Evolutionary conservation across 23 red algal genomes (phyloP), one percentile per base, ranked within the genome.

Genomic region (Rhodosorus marinus): DNA sequence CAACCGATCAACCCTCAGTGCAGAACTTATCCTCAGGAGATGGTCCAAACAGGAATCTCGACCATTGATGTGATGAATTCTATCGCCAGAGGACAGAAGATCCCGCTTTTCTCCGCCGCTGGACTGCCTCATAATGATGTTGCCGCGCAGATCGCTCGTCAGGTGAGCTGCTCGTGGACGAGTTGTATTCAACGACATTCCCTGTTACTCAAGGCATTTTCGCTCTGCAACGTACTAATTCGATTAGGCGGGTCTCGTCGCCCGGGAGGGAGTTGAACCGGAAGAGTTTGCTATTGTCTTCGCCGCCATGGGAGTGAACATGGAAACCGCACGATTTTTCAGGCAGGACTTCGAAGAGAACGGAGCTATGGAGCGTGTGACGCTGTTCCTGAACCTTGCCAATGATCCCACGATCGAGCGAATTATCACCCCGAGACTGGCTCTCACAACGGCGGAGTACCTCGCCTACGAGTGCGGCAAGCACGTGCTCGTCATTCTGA

Each of bases 401-500:
- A 94, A 81, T 29, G 87, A 94, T 52, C 87, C 87, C 14, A 94
- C 87, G 23, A 94, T 94, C 29, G 87, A 94, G 60, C 87, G 87
- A 55, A 94, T 94, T 41, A 75, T 94, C 26, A 94, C 87, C 26
- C 87, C 87, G 26, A 77, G 87, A 51, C 67, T 94, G 55, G 87
- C 87, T 5, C 56, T 94, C 40, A 94, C 87, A 17, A 55, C 80
- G 34, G 87, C 87, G 8, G 87, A 94, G 67, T 94, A 94, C 32
- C 72, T 94, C 31, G 87, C 87, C 21, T 94, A 94, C 62, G 76
- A 83, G 41, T 83, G 80, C 32, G 87, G 87, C 23, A 75, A 69
- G 66, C 87, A 94, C 61, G 87, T 94, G 26, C 68, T 94, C 29
- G 87, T 94, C 26, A 94, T 94, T 40, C 59, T 94, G 29, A 94